phyloP scores from a whole-genome alignment of 2,329 filamentous ascomycete species.

The Grosmannia huntii region DNA sequence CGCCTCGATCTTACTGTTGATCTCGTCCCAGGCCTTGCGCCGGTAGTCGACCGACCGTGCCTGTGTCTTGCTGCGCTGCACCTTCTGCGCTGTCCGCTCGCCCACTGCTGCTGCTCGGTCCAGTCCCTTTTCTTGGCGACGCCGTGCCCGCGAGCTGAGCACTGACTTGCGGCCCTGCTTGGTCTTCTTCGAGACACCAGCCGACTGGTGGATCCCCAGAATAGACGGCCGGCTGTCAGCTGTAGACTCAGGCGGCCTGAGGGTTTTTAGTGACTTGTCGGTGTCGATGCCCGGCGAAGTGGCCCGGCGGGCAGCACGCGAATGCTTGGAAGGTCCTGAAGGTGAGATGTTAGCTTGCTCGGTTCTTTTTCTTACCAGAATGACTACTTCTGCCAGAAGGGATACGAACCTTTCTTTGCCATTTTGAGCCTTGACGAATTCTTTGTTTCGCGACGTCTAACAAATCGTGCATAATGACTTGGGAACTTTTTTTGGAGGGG shows the following conservation, averaged over 20 bases:
- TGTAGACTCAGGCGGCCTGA: constrained; percentile 35
- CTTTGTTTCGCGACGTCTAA: not conserved
- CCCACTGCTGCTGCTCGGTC: constrained; percentile 47
- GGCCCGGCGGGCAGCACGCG: constrained; percentile 61
- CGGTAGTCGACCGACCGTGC: constrained; percentile 34
- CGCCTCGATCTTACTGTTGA: constrained; percentile 26
- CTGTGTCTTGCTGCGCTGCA: constrained; percentile 39
- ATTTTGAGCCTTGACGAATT: constrained; percentile 1
- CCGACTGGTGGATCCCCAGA: constrained; percentile 51
- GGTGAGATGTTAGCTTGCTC: not conserved
- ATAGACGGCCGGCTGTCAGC: constrained; percentile 48
- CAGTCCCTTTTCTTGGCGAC: constrained; percentile 42
- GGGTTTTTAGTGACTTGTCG: constrained; percentile 57
- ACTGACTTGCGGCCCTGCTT: constrained; percentile 37
- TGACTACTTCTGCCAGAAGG: not conserved
- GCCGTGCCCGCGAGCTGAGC: constrained; percentile 40
- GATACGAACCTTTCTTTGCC: constrained; percentile 10
- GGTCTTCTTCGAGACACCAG: constrained; percentile 54
- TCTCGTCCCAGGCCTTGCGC: constrained; percentile 43
- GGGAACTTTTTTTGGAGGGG: constrained; percentile 6
- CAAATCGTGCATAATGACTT: not conserved
- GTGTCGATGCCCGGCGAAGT: constrained; percentile 57
- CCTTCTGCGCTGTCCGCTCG: constrained; percentile 44
- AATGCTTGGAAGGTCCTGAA: constrained; percentile 54
- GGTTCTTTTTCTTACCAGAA: too few relatives aligned